Base-by-base conservation (phyloP, 2,329 filamentous ascomycete species). In the Diaporthe amygdali region DNA sequence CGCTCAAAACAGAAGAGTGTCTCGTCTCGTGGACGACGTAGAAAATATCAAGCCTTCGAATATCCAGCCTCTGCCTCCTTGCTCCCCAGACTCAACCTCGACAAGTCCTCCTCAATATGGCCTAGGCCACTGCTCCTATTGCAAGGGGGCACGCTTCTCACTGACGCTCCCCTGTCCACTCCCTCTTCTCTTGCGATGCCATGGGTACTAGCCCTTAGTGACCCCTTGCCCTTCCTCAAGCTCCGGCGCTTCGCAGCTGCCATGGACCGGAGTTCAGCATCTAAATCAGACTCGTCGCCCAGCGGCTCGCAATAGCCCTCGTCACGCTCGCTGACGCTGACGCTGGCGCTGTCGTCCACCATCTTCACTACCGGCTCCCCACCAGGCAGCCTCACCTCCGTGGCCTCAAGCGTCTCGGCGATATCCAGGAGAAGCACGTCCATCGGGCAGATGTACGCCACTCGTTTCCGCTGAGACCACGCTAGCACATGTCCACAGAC, bases 401-500 rank as follows among this genome's bases (percentile, higher is more conserved):
- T 82, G 0, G 94, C 94, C 27, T 91, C 89, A 0, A 98, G 84
- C 0, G 92, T 95, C 73, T 93, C 89, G 34, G 91, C 92, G 70
- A 98, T 97, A 77, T 98, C 96, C 34, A 92, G 89, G 14, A 98
- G 86, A 15, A 97, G 83, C 2, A 98, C 88, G 70, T 98, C 94
- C 96, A 98, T 98, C 0, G 96, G 96, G 73, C 94, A 96, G 73
- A 98, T 96, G 80, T 97, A 98, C 0, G 95, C 95, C 6, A 94
- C 91, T 51, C 90, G 90, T 78, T 93, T 96, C 73, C 91, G 90
- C 74, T 91, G 89, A 75, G 93, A 96, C 91, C 93, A 97, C 0
- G 96, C 96, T 15, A 98, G 86, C 0, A 98, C 94, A 77, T 98
- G 96, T 0, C 96, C 96, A 76, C 94, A 96, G 3, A 98, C 90